These are phyloP conservation scores for Populus simonii DNA, from an alignment of 345 rosid genomes.

Conservation along the genomic window DNA sequence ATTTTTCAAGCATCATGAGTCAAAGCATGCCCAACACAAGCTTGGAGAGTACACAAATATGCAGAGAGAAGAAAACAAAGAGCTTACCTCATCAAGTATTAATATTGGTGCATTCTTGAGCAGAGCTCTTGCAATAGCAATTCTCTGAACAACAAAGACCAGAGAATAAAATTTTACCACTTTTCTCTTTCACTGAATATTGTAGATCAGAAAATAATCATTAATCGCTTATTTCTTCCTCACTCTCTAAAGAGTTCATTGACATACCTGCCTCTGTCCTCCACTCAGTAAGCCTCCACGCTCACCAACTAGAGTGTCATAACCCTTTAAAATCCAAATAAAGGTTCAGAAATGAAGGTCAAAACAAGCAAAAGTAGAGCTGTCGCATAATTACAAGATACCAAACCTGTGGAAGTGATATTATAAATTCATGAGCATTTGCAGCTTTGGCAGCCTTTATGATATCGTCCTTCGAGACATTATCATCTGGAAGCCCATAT, in stretches of 20 bases:
- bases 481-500: constrained; percentile 90
- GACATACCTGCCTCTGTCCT: constrained; percentile 85
- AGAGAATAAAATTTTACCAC: constrained; percentile 2
- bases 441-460: constrained; percentile 94
- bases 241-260: constrained; percentile 2
- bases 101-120: constrained; percentile 82
- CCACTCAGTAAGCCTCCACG: constrained; percentile 92
- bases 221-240: neutral
- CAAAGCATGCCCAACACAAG: neutral
- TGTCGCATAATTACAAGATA: constrained; percentile 9
- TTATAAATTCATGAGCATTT: constrained; percentile 92
- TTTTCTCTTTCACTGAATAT: neutral
- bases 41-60: neutral
- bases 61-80: neutral
- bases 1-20: neutral
- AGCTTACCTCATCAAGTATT: constrained; percentile 79
- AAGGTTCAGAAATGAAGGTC: constrained; percentile 15
- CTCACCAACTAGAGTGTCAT: constrained; percentile 88
- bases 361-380: constrained; percentile 8
- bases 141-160: constrained; percentile 51
- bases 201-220: neutral
- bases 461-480: constrained; percentile 81
- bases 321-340: constrained; percentile 55
- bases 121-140: constrained; percentile 88
- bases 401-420: constrained; percentile 84